Evolutionary conservation across 148 eudicot genomes (phyloP), one percentile per base, ranked within the genome.

Genomic region (Persicaria maculosa): DNA sequence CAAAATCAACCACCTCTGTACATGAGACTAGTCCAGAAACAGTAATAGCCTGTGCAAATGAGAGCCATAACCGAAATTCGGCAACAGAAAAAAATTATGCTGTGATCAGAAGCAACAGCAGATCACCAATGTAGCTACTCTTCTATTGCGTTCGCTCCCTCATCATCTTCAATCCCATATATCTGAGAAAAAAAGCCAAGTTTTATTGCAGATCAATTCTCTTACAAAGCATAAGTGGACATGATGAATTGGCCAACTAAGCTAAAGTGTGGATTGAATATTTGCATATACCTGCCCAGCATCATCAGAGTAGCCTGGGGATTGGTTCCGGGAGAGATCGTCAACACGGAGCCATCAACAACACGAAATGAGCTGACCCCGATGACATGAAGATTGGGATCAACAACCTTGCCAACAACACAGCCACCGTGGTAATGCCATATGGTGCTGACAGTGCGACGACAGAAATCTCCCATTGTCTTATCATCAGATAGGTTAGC

Each of bases 341-440:
- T 79, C 70, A 94, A 77, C 14, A 86, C 80, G 0, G 98, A 94
- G 8, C 98, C 96, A 79, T 94, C 98, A 44, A 94, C 83, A 15
- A 94, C 86, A 72, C 98, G 81, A 11, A 94, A 90, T 36, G 83
- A 74, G 72, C 81, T 77, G 58, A 90, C 73, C 6, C 96, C 98
- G 7, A 86, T 70, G n/a, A 94, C 93, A 47, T 77, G 85, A 10
- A 91, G 87, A 68, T 87, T 82, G 16, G 77, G 74, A 77, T 90
- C 90, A n/a, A 94, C 96, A 74, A 94, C 97, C 81, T 80, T 91
- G 5, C 96, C 96, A 47, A 87, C 92, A 22, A 94, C 75, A 80
- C 98, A 94, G 36, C 98, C 98, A 31, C 98, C 98, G 72, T 92
- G 98, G 74, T 94, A 94, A 55, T 94, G 97, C 98, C 98, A 94